Conservation (phyloP, 73 alveolate genomes). For the Paramecium pentaurelia region DNA sequence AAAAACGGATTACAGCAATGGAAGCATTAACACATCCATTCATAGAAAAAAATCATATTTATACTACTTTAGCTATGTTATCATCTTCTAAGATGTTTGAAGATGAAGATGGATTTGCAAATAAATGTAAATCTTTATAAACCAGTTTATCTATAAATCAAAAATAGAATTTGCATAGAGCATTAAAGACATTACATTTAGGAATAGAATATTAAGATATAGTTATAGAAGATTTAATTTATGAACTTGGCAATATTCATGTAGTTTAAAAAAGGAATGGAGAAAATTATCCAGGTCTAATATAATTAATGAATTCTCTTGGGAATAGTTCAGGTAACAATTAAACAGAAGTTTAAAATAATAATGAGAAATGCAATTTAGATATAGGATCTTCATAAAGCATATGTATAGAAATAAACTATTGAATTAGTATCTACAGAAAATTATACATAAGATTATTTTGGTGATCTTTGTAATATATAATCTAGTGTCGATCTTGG, state of each 20-base stretch:
- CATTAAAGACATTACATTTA: not conserved
- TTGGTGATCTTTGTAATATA: not conserved
- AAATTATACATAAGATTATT: not conserved
- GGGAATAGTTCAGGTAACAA: not conserved
- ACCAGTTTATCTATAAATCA: not conserved
- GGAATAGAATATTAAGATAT: not conserved
- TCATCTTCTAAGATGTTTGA: not conserved
- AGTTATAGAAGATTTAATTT: not conserved
- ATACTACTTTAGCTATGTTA: not conserved
- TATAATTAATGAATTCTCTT: not conserved
- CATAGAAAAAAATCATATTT: constrained; percentile 28
- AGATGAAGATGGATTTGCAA: not conserved
- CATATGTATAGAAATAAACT: not conserved
- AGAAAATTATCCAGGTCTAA: not conserved
- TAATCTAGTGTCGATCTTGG: not conserved
- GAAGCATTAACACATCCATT: constrained; percentile 88
- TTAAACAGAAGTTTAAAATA: not conserved
- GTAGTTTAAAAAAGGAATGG: not conserved
- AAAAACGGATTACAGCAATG: constrained; percentile 68
- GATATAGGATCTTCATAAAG: not conserved
- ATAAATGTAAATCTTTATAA: not conserved
- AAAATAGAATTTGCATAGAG: not conserved
- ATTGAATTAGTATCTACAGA: not conserved
- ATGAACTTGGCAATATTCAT: not conserved
- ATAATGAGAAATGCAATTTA: not conserved